These are phyloP conservation scores for Solioccasus polychromus DNA, from an alignment of 768 basidiomycete genomes.

Conservation along the genomic window DNA sequence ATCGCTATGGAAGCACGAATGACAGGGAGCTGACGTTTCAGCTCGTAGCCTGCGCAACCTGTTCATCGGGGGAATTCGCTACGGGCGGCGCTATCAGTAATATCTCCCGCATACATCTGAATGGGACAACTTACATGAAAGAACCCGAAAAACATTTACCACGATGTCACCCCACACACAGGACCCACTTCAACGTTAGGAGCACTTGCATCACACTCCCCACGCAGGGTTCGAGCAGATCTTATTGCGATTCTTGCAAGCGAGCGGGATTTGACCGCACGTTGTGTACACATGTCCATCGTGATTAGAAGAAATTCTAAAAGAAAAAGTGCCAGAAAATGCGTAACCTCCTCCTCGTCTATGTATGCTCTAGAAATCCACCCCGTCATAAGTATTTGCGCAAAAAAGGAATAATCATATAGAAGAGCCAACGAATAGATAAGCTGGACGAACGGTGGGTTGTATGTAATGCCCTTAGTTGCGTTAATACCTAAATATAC, in stretches of 20 bases:
- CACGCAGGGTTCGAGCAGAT: slow-evolving; percentile 12
- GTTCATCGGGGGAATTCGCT: neutral
- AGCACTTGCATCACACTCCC: slow-evolving; percentile 19
- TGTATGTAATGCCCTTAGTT: slow-evolving; percentile 24
- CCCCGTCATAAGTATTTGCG: slow-evolving; percentile 23
- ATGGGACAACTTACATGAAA: neutral
- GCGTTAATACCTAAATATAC: slow-evolving; percentile 26
- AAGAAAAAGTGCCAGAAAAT: slow-evolving; percentile 7
- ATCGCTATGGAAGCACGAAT: neutral
- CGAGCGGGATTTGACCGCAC: slow-evolving; percentile 11
- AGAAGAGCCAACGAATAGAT: slow-evolving; percentile 35
- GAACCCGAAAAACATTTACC: neutral
- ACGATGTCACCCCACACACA: slow-evolving; percentile 4
- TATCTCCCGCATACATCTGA: neutral
- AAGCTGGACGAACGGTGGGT: slow-evolving; percentile 19
- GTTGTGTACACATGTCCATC: slow-evolving; percentile 17
- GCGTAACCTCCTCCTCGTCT: slow-evolving; percentile 17
- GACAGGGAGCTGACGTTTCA: slow-evolving; percentile 1
- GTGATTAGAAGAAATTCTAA: slow-evolving; percentile 13
- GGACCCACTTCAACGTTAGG: slow-evolving; percentile 7
- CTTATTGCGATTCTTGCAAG: slow-evolving; percentile 11
- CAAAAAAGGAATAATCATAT: slow-evolving; percentile 39
- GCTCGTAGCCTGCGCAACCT: neutral
- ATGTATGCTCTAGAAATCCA: slow-evolving; percentile 23
- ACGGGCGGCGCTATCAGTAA: too few species aligned